phyloP scores from a whole-genome alignment of 2,329 filamentous ascomycete genomes.

The Aschersonia sp. region DNA sequence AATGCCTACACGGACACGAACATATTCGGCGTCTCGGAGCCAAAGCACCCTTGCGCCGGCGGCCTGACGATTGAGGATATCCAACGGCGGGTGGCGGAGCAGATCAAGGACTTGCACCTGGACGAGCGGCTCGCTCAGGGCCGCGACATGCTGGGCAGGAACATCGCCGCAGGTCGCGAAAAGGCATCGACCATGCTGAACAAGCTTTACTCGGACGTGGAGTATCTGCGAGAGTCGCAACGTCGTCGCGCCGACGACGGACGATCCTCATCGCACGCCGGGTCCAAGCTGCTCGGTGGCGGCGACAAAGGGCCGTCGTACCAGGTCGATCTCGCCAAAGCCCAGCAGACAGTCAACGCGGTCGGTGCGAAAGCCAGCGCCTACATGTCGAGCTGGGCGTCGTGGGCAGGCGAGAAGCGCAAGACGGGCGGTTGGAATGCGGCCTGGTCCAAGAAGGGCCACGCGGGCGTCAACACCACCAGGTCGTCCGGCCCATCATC shows the following conservation, averaged over 20 bases:
- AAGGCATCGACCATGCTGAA: constrained; percentile 81
- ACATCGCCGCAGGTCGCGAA: constrained; percentile 74
- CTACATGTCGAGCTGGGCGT: constrained; percentile 55
- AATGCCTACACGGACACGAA: constrained; percentile 66
- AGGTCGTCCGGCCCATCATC: constrained; percentile 9
- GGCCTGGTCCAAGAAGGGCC: constrained; percentile 21
- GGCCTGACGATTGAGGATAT: constrained; percentile 90
- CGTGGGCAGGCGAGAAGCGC: constrained; percentile 63
- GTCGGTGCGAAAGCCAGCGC: constrained; percentile 43
- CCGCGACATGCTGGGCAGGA: constrained; percentile 73
- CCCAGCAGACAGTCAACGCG: constrained; percentile 30
- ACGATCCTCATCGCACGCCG: constrained; percentile 6
- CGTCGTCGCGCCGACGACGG: constrained; percentile 25
- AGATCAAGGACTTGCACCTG: constrained; percentile 84
- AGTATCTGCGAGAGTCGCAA: constrained; percentile 38
- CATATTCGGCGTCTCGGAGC: constrained; percentile 88
- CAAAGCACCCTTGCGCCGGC: constrained; percentile 83
- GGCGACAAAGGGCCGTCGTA: constrained; percentile 5
- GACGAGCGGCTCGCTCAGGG: constrained; percentile 80
- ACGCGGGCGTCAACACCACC: constrained; percentile 3
- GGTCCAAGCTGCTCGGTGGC: neutral
- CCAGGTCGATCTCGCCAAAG: constrained; percentile 20
- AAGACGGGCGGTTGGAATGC: constrained; percentile 35
- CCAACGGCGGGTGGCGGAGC: constrained; percentile 74
- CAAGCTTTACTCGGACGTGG: constrained; percentile 81